Evolutionary conservation across 768 basidiomycete genomes (phyloP).

Genomic region (Cantharellus anzutake): DNA sequence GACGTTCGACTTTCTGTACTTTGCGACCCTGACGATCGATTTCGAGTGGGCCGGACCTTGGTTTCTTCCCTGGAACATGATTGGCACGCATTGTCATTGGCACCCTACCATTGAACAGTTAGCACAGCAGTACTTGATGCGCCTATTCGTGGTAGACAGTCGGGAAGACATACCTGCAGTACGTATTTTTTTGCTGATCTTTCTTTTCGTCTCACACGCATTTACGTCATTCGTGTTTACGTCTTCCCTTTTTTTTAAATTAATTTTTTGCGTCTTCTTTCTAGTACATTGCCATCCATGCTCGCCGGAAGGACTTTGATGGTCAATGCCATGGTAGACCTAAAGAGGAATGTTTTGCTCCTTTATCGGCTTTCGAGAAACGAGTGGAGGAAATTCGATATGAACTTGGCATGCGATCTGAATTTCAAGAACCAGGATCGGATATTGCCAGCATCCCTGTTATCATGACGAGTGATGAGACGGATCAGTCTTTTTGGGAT

Average conservation of each 20-base stretch:
- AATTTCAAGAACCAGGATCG: not conserved
- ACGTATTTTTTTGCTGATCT: constrained; percentile 2
- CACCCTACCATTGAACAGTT: constrained; percentile 3
- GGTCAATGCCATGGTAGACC: constrained; percentile 23
- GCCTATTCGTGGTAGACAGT: constrained; percentile 1
- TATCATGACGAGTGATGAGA: constrained; percentile 48
- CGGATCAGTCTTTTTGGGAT: constrained; percentile 19
- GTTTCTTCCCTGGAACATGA: constrained; percentile 10
- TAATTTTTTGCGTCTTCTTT: not conserved
- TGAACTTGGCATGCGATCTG: constrained; percentile 20
- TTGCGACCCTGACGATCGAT: constrained; percentile 3
- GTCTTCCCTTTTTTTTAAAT: not conserved
- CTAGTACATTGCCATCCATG: constrained; percentile 39
- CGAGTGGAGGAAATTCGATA: constrained; percentile 36
- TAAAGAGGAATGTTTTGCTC: constrained; percentile 28
- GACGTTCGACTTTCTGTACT: constrained; percentile 11
- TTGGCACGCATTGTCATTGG: constrained; percentile 10
- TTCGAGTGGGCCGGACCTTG: constrained; percentile 12
- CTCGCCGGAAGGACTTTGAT: constrained; percentile 36
- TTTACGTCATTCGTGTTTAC: not conserved
- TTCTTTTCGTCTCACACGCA: not conserved
- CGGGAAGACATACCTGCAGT: constrained; percentile 2
- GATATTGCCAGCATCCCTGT: constrained; percentile 25
- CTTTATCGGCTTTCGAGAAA: constrained; percentile 31
- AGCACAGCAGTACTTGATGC: constrained; percentile 10